phyloP scores from a whole-genome alignment of 1,284 basidiomycete genomes.

The Stereum hirsutum region DNA sequence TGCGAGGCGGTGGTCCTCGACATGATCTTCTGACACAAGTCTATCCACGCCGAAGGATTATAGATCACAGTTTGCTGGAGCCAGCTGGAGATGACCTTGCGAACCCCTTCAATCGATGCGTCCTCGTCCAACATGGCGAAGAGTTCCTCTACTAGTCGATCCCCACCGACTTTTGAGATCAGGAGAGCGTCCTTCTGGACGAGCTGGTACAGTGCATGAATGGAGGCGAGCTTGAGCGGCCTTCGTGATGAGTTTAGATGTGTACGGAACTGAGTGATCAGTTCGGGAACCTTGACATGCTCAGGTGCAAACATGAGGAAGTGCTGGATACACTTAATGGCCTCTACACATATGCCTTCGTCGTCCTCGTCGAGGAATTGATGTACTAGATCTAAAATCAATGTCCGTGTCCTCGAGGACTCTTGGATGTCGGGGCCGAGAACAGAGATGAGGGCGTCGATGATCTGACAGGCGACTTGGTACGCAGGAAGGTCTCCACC shows the following conservation, averaged over 20 bases:
- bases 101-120: conserved; percentile 89
- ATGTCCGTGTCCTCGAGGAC: conserved; percentile 67
- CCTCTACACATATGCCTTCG: conserved; percentile 86
- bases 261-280: conserved; percentile 67
- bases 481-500: conserved; percentile 90
- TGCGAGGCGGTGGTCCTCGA: conserved; percentile 77
- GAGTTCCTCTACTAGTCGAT: conserved; percentile 88
- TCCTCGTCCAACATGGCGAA: conserved; percentile 95
- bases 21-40: conserved; percentile 96
- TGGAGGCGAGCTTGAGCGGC: conserved; percentile 87
- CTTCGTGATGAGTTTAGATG: conserved; percentile 75
- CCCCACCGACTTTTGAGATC: conserved; percentile 92
- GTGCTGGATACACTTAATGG: conserved; percentile 93
- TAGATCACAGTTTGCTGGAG: conserved; percentile 88
- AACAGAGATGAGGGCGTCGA: conserved; percentile 90
- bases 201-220: conserved; percentile 94
- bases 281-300: conserved; percentile 69
- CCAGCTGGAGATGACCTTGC: conserved; percentile 93
- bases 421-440: conserved; percentile 96
- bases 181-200: conserved; percentile 91
- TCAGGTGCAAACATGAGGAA: conserved; percentile 93
- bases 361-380: conserved; percentile 84
- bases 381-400: conserved; percentile 80
- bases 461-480: conserved; percentile 84
- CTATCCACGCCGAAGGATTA: conserved; percentile 96